Evolutionary conservation across 768 basidiomycete genomes (phyloP).

Genomic region (Hericium coralloides): DNA sequence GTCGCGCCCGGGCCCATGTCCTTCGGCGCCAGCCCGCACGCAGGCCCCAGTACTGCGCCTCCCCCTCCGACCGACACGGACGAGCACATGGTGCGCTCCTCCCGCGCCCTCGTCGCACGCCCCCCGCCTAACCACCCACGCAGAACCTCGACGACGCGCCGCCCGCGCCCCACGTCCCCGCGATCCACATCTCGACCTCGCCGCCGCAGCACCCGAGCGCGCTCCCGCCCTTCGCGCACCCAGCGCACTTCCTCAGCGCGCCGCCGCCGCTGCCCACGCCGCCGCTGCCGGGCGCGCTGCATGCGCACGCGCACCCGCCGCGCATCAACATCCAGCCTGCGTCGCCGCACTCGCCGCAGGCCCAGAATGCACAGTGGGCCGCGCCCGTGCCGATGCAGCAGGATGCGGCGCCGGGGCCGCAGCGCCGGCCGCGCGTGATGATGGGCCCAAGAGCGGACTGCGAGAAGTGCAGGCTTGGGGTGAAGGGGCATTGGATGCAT

Average conservation of each 20-base stretch:
- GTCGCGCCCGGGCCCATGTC: slow-evolving; percentile 28
- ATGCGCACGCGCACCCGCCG: not conserved
- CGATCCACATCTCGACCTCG: slow-evolving; percentile 13
- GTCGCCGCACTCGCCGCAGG: slow-evolving; percentile 6
- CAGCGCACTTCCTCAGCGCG: not conserved
- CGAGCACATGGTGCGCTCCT: slow-evolving; percentile 35
- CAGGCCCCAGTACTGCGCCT: not conserved
- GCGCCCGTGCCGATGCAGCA: slow-evolving; percentile 16
- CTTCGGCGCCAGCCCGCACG: slow-evolving; percentile 1
- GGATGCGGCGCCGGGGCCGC: slow-evolving; percentile 7
- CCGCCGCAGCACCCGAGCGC: slow-evolving; percentile 8
- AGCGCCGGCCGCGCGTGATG: slow-evolving; percentile 42
- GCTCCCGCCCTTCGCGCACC: slow-evolving; percentile 22
- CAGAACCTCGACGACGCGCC: slow-evolving; percentile 6
- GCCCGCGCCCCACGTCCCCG: slow-evolving; percentile 9
- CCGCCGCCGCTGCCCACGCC: not conserved
- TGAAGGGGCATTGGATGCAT: not conserved
- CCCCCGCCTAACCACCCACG: slow-evolving; percentile 3
- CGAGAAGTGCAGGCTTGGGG: slow-evolving; percentile 46
- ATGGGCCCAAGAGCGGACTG: slow-evolving; percentile 70
- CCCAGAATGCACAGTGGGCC: slow-evolving; percentile 1
- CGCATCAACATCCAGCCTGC: slow-evolving; percentile 19
- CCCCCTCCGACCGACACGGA: slow-evolving; percentile 21
- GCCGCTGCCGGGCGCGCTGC: not conserved
- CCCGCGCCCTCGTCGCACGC: not conserved